These are phyloP conservation scores for Linum tenue DNA, from an alignment of 345 rosid genomes.

Conservation along the genomic window DNA sequence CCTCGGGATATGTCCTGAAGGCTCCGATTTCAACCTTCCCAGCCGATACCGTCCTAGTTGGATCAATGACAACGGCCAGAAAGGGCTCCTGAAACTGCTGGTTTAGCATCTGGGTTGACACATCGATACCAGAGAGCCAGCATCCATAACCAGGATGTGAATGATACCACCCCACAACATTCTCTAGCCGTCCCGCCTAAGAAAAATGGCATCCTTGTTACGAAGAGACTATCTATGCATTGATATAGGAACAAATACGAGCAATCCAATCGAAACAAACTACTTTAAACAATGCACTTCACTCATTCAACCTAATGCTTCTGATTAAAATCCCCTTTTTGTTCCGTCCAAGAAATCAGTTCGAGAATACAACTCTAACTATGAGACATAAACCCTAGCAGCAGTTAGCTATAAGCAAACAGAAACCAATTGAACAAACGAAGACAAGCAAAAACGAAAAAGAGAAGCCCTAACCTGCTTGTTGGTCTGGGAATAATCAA, in stretches of 20 bases:
- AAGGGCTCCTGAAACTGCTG: constrained; percentile 97
- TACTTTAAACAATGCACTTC: no score
- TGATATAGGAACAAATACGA: neutral
- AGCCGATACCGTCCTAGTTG: constrained; percentile 98
- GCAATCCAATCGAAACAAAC: constrained; percentile 12
- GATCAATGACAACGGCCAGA: constrained; percentile 93
- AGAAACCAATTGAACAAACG: neutral
- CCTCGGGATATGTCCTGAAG: constrained; percentile 93
- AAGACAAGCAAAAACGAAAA: no score
- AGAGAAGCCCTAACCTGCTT: constrained; percentile 54
- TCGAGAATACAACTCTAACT: no score
- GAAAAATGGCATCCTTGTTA: constrained; percentile 16
- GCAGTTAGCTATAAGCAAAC: neutral
- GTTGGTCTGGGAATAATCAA: constrained; percentile 92
- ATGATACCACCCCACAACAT: constrained; percentile 88
- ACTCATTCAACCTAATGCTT: no score
- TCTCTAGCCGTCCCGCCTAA: constrained; percentile 98
- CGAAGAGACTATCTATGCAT: constrained; percentile 11
- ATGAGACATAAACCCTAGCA: neutral
- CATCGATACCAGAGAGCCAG: constrained; percentile 99
- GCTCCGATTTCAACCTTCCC: constrained; percentile 99
- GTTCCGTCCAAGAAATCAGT: no score
- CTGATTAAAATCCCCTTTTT: no score
- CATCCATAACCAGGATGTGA: constrained; percentile 99
- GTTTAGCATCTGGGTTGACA: constrained; percentile 92